These are phyloP conservation scores for Nannizziopsis barbatae DNA, from an alignment of 2,329 filamentous ascomycete genomes.

Conservation along the genomic window DNA sequence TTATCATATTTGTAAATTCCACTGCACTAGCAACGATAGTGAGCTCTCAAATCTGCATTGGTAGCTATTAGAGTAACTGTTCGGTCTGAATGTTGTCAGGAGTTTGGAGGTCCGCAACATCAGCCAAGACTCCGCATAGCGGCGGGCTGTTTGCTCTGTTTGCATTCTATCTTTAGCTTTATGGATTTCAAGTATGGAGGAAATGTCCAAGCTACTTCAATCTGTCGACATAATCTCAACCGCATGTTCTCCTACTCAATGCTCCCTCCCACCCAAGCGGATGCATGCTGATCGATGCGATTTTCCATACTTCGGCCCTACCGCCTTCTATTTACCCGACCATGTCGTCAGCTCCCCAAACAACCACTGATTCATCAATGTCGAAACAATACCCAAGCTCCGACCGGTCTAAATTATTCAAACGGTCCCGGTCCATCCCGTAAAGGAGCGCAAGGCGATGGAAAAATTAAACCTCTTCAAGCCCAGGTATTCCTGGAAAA, in stretches of 20 bases:
- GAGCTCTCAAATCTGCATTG: too few species aligned
- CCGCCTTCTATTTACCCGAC: too few species aligned
- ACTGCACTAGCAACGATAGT: neutral
- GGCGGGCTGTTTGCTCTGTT: slow-evolving; percentile 9
- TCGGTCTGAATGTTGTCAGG: too few species aligned
- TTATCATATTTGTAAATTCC: slow-evolving; percentile 59
- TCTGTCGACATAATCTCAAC: neutral
- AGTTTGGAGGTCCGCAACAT: too few species aligned
- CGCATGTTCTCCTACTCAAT: neutral
- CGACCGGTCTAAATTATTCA: too few species aligned
- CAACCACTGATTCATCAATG: too few species aligned
- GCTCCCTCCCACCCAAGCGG: neutral
- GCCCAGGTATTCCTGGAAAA: neutral
- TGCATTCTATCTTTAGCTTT: neutral
- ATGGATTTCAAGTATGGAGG: too few species aligned
- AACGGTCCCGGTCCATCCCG: too few species aligned
- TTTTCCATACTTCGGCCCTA: neutral
- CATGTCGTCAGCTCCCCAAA: too few species aligned
- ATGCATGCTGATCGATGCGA: slow-evolving; percentile 1
- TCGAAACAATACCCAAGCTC: too few species aligned
- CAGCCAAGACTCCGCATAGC: neutral
- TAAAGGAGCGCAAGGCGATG: neutral
- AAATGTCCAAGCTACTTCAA: neutral
- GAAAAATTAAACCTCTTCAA: neutral
- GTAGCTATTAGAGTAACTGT: too few species aligned